Conservation (phyloP, 2,329 filamentous ascomycete genomes). For the Sporothrix mexicana region DNA sequence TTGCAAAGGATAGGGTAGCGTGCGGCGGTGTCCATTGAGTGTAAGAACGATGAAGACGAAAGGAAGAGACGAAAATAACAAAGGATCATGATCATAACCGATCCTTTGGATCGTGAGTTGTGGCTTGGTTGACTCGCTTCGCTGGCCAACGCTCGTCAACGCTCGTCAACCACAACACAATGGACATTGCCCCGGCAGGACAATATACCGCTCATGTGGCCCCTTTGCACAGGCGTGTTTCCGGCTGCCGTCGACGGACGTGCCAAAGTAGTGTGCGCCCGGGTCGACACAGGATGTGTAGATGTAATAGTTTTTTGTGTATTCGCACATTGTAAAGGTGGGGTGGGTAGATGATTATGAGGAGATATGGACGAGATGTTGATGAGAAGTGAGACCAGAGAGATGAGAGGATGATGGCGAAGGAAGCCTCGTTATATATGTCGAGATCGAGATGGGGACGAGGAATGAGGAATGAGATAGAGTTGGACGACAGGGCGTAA, state of each 20-base stretch:
- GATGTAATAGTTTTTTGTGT: constrained; percentile 78
- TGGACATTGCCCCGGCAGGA: constrained; percentile 67
- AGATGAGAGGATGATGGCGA: neutral
- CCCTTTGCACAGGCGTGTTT: constrained; percentile 64
- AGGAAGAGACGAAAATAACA: neutral
- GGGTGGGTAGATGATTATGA: too few species aligned
- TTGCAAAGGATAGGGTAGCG: too few species aligned
- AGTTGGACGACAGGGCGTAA: neutral
- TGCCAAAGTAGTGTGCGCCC: constrained; percentile 72
- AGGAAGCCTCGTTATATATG: neutral
- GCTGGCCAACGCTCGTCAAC: neutral
- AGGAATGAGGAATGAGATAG: neutral
- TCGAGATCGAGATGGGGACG: neutral
- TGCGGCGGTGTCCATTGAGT: neutral
- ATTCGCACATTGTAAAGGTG: constrained; percentile 60
- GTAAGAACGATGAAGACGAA: neutral
- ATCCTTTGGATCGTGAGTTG: neutral
- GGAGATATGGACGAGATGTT: too few species aligned
- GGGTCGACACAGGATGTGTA: constrained; percentile 74
- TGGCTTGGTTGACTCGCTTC: neutral
- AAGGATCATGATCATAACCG: neutral
- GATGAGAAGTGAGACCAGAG: neutral
- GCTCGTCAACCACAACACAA: constrained; percentile 49
- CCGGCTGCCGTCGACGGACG: constrained; percentile 68
- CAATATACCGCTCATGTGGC: constrained; percentile 76